Evolutionary conservation across 2,329 filamentous ascomycete species (phyloP), one percentile per base, ranked within the genome.

Genomic region (Blastomyces parvus): DNA sequence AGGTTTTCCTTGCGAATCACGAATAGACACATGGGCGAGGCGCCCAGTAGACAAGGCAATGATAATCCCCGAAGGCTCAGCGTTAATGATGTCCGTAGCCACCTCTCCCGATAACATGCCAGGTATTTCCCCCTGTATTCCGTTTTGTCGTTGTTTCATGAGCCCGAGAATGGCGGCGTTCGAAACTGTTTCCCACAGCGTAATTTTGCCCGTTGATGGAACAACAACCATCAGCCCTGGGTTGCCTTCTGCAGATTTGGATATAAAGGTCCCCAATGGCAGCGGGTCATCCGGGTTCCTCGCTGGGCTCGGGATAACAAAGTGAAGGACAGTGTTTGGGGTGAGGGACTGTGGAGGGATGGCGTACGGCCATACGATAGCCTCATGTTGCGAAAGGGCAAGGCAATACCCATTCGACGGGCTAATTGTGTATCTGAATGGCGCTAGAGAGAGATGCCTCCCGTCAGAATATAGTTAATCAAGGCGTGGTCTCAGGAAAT

Each of bases 111-210:
- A 89, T 62, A 88, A 85, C 76, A 97, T 82, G 65, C 88, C 88
- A 2, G 84, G 81, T 66, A 96, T 85, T 2, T 80, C 79, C 56
- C 89, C 86, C 70, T 95, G 90, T 19, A 96, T 85, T 19, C 90
- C 90, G 67, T 86, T 88, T 67, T 89, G 86, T 70, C 90, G 89
- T 72, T 95, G 88, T 67, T 89, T 88, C 70, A 93, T 89, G 50
- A 95, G 84, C 66, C 89, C 90, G 62, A 95, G 82, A 0, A 90
- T 91, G 48, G 91, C 89, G 11, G 91, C 91, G 74, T 87, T 91
- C 63, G 93, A 91, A 66, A 97, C 89, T 48, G 91, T 95, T 74
- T 97, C 94, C 91, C 94, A 97, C 75, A 94, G 97, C 55, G 90
- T 87, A 61, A 97, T 86, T 74, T 88, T 92, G 61, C 94, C 94